Conservation (phyloP, 305 asterid species). For the Euphrasia arctica region DNA sequence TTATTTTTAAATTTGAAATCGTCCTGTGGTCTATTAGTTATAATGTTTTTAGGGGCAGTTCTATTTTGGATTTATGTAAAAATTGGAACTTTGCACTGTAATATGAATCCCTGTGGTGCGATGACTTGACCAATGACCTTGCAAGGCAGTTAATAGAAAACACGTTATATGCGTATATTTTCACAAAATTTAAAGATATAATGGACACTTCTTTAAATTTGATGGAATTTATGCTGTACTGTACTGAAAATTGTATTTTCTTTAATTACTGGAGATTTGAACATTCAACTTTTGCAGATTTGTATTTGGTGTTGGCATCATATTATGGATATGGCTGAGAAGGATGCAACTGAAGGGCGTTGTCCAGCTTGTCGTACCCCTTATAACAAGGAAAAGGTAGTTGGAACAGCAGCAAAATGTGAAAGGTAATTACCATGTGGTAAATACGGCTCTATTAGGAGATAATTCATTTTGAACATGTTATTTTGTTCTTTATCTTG, state of each 20-base stretch:
- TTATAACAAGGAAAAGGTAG: constrained; percentile 96
- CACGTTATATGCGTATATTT: no score
- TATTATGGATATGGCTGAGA: constrained; percentile 98
- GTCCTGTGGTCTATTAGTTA: no score
- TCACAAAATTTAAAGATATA: background rate
- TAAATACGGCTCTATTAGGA: constrained; percentile 12
- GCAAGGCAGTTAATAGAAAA: no score
- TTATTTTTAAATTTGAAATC: no score
- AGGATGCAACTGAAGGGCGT: constrained; percentile 91
- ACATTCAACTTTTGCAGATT: constrained; percentile 47
- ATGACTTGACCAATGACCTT: no score
- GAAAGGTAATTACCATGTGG: constrained; percentile 51
- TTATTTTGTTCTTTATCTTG: constrained; percentile 21
- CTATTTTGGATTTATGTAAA: no score
- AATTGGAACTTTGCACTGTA: no score
- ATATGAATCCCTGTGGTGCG: no score
- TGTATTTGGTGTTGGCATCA: constrained; percentile 99
- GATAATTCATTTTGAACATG: constrained; percentile 5
- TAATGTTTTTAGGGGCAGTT: no score
- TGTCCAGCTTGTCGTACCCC: constrained; percentile 99
- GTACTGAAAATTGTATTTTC: constrained; percentile 16
- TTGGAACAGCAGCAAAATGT: constrained; percentile 72
- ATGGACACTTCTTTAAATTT: background rate
- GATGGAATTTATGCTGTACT: background rate
- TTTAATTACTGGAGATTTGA: constrained; percentile 17